phyloP scores from a whole-genome alignment of 306 rosid species.

The Trifolium fragiferum region DNA sequence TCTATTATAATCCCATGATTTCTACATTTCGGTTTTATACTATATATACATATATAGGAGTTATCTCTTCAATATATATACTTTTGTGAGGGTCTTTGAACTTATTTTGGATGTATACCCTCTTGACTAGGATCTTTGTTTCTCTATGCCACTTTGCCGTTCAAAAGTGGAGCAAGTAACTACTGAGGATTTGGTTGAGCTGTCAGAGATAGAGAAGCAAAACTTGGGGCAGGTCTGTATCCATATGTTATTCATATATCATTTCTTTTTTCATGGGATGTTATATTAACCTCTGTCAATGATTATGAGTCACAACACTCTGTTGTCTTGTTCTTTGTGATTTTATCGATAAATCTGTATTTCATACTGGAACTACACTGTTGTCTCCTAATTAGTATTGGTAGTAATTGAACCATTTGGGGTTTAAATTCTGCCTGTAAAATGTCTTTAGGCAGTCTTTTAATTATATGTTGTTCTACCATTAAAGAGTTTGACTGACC shows the following conservation, averaged over 20 bases:
- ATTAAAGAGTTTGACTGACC: not conserved
- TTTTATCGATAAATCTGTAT: conserved; percentile 25
- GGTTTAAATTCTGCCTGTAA: conserved; percentile 22
- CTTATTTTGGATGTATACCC: conserved; percentile 29
- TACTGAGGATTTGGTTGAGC: conserved; percentile 85
- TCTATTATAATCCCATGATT: not conserved
- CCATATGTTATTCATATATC: conserved; percentile 13
- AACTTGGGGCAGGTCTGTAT: conserved; percentile 87
- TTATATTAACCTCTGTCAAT: conserved; percentile 27
- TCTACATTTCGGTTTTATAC: not conserved
- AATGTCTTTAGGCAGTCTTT: not conserved
- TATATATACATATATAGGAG: not conserved
- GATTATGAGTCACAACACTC: conserved; percentile 20
- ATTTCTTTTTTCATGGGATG: conserved; percentile 1
- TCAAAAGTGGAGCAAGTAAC: conserved; percentile 83
- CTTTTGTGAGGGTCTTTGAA: conserved; percentile 17
- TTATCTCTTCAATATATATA: not conserved
- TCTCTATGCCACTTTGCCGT: conserved; percentile 93
- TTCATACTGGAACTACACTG: not conserved
- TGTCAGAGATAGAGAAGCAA: conserved; percentile 92
- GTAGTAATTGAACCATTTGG: conserved; percentile 23
- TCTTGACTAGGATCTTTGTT: conserved; percentile 70
- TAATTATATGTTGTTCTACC: conserved; percentile 18
- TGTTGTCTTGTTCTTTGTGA: conserved; percentile 4
- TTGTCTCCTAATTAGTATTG: conserved; percentile 19